A percentile compares a stretch with the other conserved stretches of the same genome.
These are phyloP conservation scores for Triangularia setosa DNA, from an alignment of 2,329 filamentous ascomycete species.

Conservation along the genomic window DNA sequence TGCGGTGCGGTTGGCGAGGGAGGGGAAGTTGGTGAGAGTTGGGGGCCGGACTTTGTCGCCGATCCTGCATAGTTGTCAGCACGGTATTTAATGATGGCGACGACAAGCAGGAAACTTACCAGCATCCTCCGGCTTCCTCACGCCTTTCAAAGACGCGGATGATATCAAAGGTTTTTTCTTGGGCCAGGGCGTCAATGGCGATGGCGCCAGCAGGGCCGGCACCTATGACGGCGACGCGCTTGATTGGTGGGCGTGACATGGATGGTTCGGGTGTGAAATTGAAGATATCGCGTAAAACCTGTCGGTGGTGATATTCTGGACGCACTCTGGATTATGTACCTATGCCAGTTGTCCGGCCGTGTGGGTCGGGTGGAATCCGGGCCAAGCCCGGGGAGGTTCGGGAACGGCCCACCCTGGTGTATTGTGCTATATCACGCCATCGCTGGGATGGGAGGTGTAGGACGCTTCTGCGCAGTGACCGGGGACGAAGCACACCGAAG, in stretches of 20 bases:
- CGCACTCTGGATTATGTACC: neutral
- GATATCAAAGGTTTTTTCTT: constrained; percentile 52
- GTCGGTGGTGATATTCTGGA: neutral
- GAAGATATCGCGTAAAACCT: neutral
- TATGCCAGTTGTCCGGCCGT: neutral
- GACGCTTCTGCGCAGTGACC: neutral
- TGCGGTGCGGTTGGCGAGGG: constrained; percentile 46
- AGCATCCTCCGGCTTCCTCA: constrained; percentile 52
- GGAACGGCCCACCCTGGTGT: constrained; percentile 2
- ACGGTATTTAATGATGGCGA: neutral
- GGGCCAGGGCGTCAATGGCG: constrained; percentile 51
- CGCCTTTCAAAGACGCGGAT: constrained; percentile 57
- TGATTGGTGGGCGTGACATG: constrained; percentile 17
- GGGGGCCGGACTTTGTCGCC: constrained; percentile 37
- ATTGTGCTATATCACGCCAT: constrained; percentile 18
- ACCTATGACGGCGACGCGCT: constrained; percentile 52
- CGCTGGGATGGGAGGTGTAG: neutral
- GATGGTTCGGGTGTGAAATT: neutral
- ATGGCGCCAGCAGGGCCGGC: constrained; percentile 56
- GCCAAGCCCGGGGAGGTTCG: neutral
- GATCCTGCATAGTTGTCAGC: constrained; percentile 34
- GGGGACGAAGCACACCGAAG: neutral
- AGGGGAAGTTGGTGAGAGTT: constrained; percentile 41
- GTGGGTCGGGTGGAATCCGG: neutral
- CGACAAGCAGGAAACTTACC: constrained; percentile 37